These are phyloP conservation scores for Amanita subjunquillea DNA, from an alignment of 768 basidiomycete species.

Conservation along the genomic window DNA sequence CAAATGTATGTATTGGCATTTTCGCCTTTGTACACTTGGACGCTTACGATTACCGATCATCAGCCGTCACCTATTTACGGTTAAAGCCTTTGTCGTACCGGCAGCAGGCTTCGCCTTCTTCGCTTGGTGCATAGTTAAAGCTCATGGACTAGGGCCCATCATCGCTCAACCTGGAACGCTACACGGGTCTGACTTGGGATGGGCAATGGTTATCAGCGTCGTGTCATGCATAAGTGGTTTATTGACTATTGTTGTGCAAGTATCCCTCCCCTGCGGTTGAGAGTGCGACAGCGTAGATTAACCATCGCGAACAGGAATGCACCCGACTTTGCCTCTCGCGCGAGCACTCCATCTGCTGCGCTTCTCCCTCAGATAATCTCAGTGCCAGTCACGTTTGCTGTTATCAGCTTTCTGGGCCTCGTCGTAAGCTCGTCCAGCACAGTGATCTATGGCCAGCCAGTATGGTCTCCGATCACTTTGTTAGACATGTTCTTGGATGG, in stretches of 20 bases:
- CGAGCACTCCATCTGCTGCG: constrained; percentile 44
- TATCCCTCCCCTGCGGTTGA: neutral
- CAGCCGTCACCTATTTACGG: constrained; percentile 69
- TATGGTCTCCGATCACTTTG: constrained; percentile 74
- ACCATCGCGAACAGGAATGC: constrained; percentile 37
- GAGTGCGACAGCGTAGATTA: neutral
- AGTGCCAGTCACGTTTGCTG: constrained; percentile 60
- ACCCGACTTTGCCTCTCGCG: constrained; percentile 66
- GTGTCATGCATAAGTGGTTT: constrained; percentile 77
- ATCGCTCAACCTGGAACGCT: constrained; percentile 52
- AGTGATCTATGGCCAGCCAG: constrained; percentile 63
- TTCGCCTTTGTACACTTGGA: neutral
- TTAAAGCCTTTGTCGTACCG: constrained; percentile 68
- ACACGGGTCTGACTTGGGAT: constrained; percentile 61
- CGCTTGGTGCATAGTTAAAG: constrained; percentile 69
- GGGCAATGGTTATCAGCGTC: constrained; percentile 67
- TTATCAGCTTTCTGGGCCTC: constrained; percentile 74
- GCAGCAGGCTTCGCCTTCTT: constrained; percentile 62
- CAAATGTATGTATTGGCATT: constrained; percentile 43
- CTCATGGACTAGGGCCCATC: constrained; percentile 69
- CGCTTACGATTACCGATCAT: neutral
- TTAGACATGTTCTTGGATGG: constrained; percentile 60
- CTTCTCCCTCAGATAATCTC: constrained; percentile 59
- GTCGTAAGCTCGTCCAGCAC: constrained; percentile 71
- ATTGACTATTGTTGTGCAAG: constrained; percentile 62